A percentile compares a stretch with the other conserved stretches of the same genome.
Evolutionary conservation across 2,329 filamentous ascomycete genomes (phyloP).

Genomic region (Aspergillus japonicus): DNA sequence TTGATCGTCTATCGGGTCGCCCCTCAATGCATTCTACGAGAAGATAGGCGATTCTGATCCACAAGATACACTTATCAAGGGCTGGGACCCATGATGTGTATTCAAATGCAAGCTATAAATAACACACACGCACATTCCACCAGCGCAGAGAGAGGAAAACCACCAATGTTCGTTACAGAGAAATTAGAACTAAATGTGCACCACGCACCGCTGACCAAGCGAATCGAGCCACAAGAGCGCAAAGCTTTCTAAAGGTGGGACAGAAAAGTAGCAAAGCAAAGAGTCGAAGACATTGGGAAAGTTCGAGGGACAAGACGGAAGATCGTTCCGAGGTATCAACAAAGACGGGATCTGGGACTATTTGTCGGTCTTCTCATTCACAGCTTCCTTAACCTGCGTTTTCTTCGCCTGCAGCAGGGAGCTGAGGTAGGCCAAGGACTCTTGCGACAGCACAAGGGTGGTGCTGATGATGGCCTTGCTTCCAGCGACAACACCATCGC

Average conservation of each 20-base stretch:
- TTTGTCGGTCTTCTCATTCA: constrained; percentile 49
- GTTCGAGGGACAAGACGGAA: background rate
- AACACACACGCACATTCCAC: background rate
- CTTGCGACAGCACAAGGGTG: constrained; percentile 63
- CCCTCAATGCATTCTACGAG: background rate
- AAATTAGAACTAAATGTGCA: background rate
- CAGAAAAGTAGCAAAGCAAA: background rate
- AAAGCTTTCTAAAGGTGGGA: constrained; percentile 3
- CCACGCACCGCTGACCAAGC: background rate
- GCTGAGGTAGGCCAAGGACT: constrained; percentile 63
- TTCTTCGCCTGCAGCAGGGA: constrained; percentile 62
- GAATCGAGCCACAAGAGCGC: background rate
- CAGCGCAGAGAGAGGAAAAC: background rate
- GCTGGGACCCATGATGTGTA: background rate
- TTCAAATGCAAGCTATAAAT: constrained; percentile 1
- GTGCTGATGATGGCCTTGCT: constrained; percentile 70
- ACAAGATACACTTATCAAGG: background rate
- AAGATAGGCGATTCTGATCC: background rate
- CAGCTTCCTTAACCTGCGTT: constrained; percentile 56
- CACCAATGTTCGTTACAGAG: constrained; percentile 1
- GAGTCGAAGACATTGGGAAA: background rate
- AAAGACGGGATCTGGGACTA: constrained; percentile 10
- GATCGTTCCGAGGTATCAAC: background rate
- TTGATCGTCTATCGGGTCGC: too few relatives aligned
- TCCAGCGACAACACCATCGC: constrained; percentile 62